Percentiles rank a stretch among this genome's conserved stretches.
Conservation (phyloP, 495 filamentous ascomycete genomes). For the Aspergillus homomorphus region DNA sequence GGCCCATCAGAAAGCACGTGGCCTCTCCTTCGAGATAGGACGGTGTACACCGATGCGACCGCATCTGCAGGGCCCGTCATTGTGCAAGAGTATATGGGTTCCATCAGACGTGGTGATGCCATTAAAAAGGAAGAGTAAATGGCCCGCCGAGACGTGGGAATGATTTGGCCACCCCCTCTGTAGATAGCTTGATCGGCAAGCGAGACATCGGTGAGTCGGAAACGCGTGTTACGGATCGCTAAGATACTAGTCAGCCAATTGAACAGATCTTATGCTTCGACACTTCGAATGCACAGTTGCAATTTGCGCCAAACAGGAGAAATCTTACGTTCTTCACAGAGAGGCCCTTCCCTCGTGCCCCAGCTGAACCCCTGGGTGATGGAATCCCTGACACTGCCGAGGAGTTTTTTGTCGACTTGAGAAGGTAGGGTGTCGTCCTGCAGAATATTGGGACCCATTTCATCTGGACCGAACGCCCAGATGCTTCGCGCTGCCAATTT, state of each 20-base stretch:
- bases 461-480: slow-evolving; percentile 98
- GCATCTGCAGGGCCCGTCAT: slow-evolving; percentile 94
- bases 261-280: not conserved
- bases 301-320: slow-evolving; percentile 7
- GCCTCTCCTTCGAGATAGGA: slow-evolving; percentile 80
- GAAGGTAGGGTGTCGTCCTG: slow-evolving; percentile 94
- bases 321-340: slow-evolving; percentile 95
- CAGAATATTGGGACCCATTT: slow-evolving; percentile 91
- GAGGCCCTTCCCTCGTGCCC: slow-evolving; percentile 89
- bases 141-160: slow-evolving; percentile 86
- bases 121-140: slow-evolving; percentile 95
- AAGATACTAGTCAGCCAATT: slow-evolving; percentile 8
- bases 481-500: slow-evolving; percentile 90
- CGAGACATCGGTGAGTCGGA: slow-evolving; percentile 86
- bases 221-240: slow-evolving; percentile 96
- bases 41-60: slow-evolving; percentile 84
- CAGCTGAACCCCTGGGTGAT: slow-evolving; percentile 94
- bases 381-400: slow-evolving; percentile 83
- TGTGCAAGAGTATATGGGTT: slow-evolving; percentile 85
- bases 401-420: slow-evolving; percentile 82
- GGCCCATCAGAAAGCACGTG: slow-evolving; percentile 92
- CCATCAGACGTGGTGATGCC: slow-evolving; percentile 94
- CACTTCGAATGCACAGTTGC: not conserved
- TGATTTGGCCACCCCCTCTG: slow-evolving; percentile 93
- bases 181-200: slow-evolving; percentile 89